Evolutionary conservation across 768 basidiomycete species (phyloP).

Genomic region (Naematelia encephala): DNA sequence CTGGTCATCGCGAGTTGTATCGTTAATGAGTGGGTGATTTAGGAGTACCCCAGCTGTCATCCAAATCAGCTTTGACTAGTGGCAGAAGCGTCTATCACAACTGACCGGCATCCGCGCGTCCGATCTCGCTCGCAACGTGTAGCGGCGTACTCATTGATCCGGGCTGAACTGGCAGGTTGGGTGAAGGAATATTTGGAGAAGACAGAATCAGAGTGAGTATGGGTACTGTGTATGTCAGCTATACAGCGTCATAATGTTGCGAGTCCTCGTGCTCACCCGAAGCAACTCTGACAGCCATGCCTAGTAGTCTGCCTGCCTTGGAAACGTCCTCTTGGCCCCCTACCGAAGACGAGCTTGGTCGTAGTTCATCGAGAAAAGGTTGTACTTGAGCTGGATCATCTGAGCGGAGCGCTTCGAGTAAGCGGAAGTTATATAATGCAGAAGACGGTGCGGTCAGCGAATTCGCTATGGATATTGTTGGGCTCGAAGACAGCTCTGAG

Average conservation of each 20-base stretch:
- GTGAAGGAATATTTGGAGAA: conserved; percentile 13
- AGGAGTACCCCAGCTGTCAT: conserved; percentile 71
- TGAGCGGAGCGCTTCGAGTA: conserved; percentile 41
- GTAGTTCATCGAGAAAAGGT: conserved; percentile 45
- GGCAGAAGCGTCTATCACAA: conserved; percentile 10
- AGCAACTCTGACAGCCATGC: conserved; percentile 37
- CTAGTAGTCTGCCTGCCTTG: conserved; percentile 23
- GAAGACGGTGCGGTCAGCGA: not conserved
- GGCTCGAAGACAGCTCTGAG: not conserved
- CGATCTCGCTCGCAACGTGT: conserved; percentile 39
- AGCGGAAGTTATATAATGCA: conserved; percentile 43
- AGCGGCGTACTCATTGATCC: conserved; percentile 25
- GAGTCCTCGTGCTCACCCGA: too few relatives aligned
- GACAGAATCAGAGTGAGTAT: conserved; percentile 22
- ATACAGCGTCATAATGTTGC: too few relatives aligned
- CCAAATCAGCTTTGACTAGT: conserved; percentile 57
- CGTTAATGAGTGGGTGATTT: conserved; percentile 75
- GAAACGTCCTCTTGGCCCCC: conserved; percentile 22
- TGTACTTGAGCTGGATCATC: conserved; percentile 44
- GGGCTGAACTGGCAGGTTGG: conserved; percentile 19
- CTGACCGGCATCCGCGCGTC: conserved; percentile 34
- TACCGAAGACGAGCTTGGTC: conserved; percentile 13
- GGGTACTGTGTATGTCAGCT: conserved; percentile 18
- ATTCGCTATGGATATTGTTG: not conserved
- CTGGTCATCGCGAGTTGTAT: conserved; percentile 65